Evolutionary conservation across 2,329 filamentous ascomycete genomes (phyloP), one percentile per base, ranked within the genome.

Genomic region (Phialophora chinensis): DNA sequence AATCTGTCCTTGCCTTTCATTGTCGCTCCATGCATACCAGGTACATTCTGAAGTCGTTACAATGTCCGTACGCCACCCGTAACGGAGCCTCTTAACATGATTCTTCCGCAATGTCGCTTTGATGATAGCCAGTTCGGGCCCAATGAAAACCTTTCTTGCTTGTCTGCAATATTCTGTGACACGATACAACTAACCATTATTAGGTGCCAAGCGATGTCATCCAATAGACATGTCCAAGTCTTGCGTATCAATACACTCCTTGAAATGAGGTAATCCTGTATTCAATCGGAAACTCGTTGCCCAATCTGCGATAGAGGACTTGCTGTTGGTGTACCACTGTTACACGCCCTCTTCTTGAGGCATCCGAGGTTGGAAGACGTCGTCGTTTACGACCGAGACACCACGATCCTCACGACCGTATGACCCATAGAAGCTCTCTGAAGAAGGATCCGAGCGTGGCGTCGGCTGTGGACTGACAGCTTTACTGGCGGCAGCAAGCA

Each of bases 401-500:
- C 65, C 62, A n/a, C 61, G 56, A 33, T 61, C 62, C 50, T 66
- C 60, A 10, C 63, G 62, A 27, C 59, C 66, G 38, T 66, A 61
- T 33, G 71, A 65, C 50, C 67, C 67, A 54, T 68, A 69, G 59
- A 62, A 70, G 33, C 55, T 66, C 59, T 63, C 63, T 20, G 64
- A 59, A 60, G 66, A 59, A 42, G 58, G 35, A 47, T 58, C 66
- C 44, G 66, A 54, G 31, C 65, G 59, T 35, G 64, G 67, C 20
- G 66, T 38, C 44, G 67, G 60, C 35, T 59, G 66, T 55, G 70
- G 71, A 42, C 65, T 72, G 49, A 55, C 62, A 27, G 55, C 42
- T 57, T 71, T 72, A 50, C 63, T 62, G 31, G 70, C 67, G 35
- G 68, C 66, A 11, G 70, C 66, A 27, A 73, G 67, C 53, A 70